Evolutionary conservation across 2,329 filamentous ascomycete species (phyloP).

Genomic region (Aspergillus pseudotamarii): DNA sequence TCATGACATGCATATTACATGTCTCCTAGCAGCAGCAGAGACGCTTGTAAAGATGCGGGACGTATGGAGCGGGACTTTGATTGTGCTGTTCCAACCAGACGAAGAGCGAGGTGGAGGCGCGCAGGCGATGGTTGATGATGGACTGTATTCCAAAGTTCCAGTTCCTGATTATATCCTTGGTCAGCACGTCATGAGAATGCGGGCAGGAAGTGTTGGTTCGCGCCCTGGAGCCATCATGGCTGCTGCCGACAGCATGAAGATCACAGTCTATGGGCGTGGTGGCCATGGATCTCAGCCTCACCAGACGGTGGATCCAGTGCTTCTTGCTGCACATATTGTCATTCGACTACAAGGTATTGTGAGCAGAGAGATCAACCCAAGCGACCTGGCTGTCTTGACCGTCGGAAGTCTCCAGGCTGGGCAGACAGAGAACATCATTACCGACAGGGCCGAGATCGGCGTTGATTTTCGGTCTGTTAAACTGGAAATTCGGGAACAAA

Average conservation of each 20-base stretch:
- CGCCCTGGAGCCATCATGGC: constrained; percentile 46
- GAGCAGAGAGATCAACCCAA: constrained; percentile 55
- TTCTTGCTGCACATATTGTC: constrained; percentile 60
- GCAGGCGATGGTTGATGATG: constrained; percentile 63
- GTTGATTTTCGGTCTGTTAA: constrained; percentile 57
- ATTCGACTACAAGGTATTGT: constrained; percentile 63
- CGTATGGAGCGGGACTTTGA: constrained; percentile 63
- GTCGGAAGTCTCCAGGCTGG: constrained; percentile 62
- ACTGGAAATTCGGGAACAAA: constrained; percentile 48
- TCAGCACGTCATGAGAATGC: constrained; percentile 57
- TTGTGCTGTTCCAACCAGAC: constrained; percentile 68
- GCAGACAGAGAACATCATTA: constrained; percentile 63
- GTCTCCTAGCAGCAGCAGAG: constrained; percentile 57
- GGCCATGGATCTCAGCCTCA: constrained; percentile 62
- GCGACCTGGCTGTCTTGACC: constrained; percentile 60
- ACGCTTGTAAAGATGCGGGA: constrained; percentile 49
- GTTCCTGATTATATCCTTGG: constrained; percentile 60
- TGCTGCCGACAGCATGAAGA: constrained; percentile 49
- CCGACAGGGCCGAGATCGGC: constrained; percentile 57
- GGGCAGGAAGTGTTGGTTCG: constrained; percentile 44
- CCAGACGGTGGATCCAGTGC: constrained; percentile 59
- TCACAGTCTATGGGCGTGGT: constrained; percentile 61
- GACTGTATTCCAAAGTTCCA: constrained; percentile 56
- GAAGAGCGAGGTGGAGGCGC: constrained; percentile 68
- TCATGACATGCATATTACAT: constrained; percentile 63